These are phyloP conservation scores for Yarrowia sp. DNA, from an alignment of 805 yeast species.

Conservation along the genomic window DNA sequence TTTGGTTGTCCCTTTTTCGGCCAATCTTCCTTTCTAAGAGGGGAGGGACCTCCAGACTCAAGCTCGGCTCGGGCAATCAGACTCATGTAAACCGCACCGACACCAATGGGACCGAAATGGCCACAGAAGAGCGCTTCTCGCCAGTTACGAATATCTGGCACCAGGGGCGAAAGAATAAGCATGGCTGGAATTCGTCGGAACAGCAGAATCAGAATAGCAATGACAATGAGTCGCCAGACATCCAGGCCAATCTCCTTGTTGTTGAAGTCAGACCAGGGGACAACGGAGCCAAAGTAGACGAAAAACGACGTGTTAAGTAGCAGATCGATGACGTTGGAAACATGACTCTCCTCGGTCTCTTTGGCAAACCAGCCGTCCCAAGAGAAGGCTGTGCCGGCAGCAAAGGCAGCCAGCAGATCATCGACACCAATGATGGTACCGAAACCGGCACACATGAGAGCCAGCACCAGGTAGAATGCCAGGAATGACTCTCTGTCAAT, in stretches of 20 bases:
- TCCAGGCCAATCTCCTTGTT: constrained; percentile 55
- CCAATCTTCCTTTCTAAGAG: constrained; percentile 44
- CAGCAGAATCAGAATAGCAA: constrained; percentile 70
- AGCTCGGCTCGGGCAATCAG: constrained; percentile 71
- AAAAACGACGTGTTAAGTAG: constrained; percentile 79
- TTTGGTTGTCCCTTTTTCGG: constrained; percentile 50
- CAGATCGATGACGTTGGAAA: constrained; percentile 85
- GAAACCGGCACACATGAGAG: constrained; percentile 82
- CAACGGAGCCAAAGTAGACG: constrained; percentile 83
- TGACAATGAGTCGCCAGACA: constrained; percentile 74
- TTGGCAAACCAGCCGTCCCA: constrained; percentile 91
- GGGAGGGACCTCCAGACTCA: constrained; percentile 57
- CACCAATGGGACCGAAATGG: constrained; percentile 95
- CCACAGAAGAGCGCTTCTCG: constrained; percentile 93
- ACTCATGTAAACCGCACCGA: constrained; percentile 84
- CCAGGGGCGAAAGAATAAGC: constrained; percentile 64
- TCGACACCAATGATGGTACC: constrained; percentile 87
- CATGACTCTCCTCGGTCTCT: constrained; percentile 79
- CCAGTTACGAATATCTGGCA: constrained; percentile 88
- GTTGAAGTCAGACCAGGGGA: constrained; percentile 84
- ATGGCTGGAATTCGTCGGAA: constrained; percentile 83
- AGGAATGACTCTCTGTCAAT: constrained; percentile 88
- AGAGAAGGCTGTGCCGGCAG: constrained; percentile 90
- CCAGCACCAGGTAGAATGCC: constrained; percentile 76
- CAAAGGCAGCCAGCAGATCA: constrained; percentile 81